phyloP scores from a whole-genome alignment of 2,329 filamentous ascomycete species.

The Chalaropsis ovoidea region DNA sequence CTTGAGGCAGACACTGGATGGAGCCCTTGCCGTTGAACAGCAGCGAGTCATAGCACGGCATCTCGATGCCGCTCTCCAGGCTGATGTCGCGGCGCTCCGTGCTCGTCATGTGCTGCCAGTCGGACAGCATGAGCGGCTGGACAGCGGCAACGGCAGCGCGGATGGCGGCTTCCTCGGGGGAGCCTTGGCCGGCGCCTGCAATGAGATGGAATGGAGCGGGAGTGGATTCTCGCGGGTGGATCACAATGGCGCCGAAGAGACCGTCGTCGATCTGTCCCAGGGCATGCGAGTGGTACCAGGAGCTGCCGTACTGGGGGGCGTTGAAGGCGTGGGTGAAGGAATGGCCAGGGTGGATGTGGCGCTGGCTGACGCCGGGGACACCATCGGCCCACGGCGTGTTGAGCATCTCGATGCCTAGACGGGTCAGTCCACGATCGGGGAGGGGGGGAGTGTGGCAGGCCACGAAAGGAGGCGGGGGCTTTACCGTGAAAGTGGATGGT shows the following conservation, averaged over 20 bases:
- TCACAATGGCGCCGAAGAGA: constrained; percentile 46
- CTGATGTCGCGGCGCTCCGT: constrained; percentile 39
- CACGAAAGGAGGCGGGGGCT: neutral
- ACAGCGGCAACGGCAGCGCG: constrained; percentile 40
- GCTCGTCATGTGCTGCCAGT: constrained; percentile 48
- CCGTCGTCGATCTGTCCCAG: constrained; percentile 50
- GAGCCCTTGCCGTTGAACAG: constrained; percentile 53
- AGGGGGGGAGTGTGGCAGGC: neutral
- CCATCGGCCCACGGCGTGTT: constrained; percentile 52
- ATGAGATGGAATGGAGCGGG: constrained; percentile 44
- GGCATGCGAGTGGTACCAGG: constrained; percentile 53
- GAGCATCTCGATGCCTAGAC: constrained; percentile 39
- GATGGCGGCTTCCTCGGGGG: constrained; percentile 31
- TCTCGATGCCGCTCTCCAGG: constrained; percentile 38
- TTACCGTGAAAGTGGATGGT: constrained; percentile 44
- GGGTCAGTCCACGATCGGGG: neutral
- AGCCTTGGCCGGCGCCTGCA: constrained; percentile 30
- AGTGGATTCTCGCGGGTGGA: constrained; percentile 34
- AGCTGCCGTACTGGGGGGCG: constrained; percentile 48
- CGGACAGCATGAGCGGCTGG: constrained; percentile 43
- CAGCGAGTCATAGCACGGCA: constrained; percentile 49
- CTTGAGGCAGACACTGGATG: constrained; percentile 41
- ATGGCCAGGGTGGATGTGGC: constrained; percentile 39
- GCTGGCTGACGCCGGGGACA: constrained; percentile 47
- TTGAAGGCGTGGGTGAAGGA: constrained; percentile 45